Conservation (phyloP, 192 early-diverging fungal genomes). For the Mortierella antarctica region DNA sequence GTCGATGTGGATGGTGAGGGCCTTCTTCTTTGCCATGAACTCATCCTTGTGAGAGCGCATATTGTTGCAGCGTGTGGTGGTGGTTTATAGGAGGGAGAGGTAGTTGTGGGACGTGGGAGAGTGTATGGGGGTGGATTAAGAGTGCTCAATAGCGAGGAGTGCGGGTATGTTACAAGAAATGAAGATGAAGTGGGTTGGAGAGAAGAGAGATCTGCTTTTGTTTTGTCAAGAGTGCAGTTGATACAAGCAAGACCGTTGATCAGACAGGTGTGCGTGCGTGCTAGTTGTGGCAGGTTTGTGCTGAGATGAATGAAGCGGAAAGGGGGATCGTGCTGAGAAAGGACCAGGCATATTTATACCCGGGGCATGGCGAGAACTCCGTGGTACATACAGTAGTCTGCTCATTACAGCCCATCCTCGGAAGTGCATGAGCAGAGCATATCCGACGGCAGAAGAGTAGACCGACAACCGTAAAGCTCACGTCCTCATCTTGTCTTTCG, state of each 20-base stretch:
- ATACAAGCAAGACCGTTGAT: neutral
- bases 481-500: too few relatives aligned
- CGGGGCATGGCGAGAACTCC: too few relatives aligned
- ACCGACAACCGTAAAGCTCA: too few relatives aligned
- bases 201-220: neutral
- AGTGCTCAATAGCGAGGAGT: neutral
- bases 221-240: neutral
- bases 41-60: constrained; percentile 20
- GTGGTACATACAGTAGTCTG: too few relatives aligned
- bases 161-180: neutral
- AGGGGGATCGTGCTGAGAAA: too few relatives aligned
- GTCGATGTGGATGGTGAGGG: constrained; percentile 41
- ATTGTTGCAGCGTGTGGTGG: neutral
- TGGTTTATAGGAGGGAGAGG: neutral
- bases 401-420: too few relatives aligned
- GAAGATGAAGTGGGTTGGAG: neutral
- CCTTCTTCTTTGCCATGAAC: constrained; percentile 19
- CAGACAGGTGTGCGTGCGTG: too few relatives aligned
- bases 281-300: too few relatives aligned
- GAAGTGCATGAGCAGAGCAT: too few relatives aligned
- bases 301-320: too few relatives aligned
- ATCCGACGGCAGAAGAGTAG: too few relatives aligned
- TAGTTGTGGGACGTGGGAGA: neutral
- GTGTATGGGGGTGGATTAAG: neutral
- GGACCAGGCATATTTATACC: too few relatives aligned